Evolutionary conservation across 2,329 filamentous ascomycete genomes (phyloP).

Genomic region (Acrocalymma vagum): DNA sequence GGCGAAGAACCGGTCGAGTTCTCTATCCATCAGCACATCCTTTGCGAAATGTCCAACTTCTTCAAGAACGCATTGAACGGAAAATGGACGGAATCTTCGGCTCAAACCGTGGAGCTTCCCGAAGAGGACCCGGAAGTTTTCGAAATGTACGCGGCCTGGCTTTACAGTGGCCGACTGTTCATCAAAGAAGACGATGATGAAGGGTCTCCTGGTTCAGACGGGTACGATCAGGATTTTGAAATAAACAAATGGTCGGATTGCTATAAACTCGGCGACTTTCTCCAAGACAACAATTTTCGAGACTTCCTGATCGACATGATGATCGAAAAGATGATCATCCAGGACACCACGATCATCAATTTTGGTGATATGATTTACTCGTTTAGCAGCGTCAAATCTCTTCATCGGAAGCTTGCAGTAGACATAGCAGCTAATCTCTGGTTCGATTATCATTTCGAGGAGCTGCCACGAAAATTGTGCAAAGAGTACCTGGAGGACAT

Average conservation of each 20-base stretch:
- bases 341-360: neutral
- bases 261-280: constrained; percentile 6
- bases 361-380: neutral
- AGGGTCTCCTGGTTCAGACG: too few species aligned
- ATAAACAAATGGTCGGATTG: neutral
- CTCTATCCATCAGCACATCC: constrained; percentile 1
- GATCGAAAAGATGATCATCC: constrained; percentile 3
- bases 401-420: neutral
- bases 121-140: neutral
- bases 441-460: neutral
- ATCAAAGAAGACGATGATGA: neutral
- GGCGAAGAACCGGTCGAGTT: neutral
- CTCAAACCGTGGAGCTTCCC: neutral
- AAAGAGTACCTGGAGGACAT: neutral
- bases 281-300: constrained; percentile 9
- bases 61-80: constrained; percentile 6
- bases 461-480: neutral
- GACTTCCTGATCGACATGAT: constrained; percentile 8
- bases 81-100: neutral
- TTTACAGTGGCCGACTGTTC: constrained; percentile 4
- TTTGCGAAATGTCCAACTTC: constrained; percentile 4
- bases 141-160: constrained; percentile 7
- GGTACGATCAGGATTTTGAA: neutral
- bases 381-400: neutral
- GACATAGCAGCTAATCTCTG: neutral